These are phyloP conservation scores for Mycena polygramma DNA, from an alignment of 768 basidiomycete genomes.

Conservation along the genomic window DNA sequence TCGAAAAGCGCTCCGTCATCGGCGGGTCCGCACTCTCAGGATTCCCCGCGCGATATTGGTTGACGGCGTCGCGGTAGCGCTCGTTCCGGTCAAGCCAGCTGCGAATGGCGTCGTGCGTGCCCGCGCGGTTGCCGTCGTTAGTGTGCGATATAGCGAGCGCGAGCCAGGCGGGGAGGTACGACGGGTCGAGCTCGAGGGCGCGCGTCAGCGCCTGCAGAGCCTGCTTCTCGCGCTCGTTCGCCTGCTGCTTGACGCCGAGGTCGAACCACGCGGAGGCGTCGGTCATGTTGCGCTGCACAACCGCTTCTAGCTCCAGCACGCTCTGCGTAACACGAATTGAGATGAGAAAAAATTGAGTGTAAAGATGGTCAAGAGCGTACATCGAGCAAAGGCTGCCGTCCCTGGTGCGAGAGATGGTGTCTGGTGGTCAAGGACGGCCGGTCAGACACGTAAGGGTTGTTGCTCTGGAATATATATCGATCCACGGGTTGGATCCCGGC, in stretches of 20 bases:
- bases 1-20: conserved; percentile 57
- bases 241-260: conserved; percentile 97
- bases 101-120: conserved; percentile 85
- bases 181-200: conserved; percentile 85
- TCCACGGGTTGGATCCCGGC: conserved; percentile 69
- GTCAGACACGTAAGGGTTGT: conserved; percentile 83
- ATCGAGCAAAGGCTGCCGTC: conserved; percentile 55
- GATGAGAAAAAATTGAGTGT: not conserved
- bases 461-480: conserved; percentile 78
- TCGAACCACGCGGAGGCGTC: conserved; percentile 88
- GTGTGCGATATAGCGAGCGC: conserved; percentile 92
- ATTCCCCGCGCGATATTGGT: conserved; percentile 51
- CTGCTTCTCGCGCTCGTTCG: conserved; percentile 94
- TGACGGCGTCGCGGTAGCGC: conserved; percentile 63
- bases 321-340: conserved; percentile 62
- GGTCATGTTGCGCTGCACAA: conserved; percentile 81
- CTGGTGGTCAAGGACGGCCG: conserved; percentile 63
- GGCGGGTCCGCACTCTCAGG: conserved; percentile 46
- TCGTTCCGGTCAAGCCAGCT: conserved; percentile 83
- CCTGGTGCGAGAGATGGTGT: conserved; percentile 57
- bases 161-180: conserved; percentile 85
- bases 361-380: conserved; percentile 39
- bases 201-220: conserved; percentile 89
- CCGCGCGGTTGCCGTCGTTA: conserved; percentile 84
- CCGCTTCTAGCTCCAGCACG: conserved; percentile 90